Base-by-base conservation (phyloP, 495 filamentous ascomycete species). In the Xeromyces bisporus region DNA sequence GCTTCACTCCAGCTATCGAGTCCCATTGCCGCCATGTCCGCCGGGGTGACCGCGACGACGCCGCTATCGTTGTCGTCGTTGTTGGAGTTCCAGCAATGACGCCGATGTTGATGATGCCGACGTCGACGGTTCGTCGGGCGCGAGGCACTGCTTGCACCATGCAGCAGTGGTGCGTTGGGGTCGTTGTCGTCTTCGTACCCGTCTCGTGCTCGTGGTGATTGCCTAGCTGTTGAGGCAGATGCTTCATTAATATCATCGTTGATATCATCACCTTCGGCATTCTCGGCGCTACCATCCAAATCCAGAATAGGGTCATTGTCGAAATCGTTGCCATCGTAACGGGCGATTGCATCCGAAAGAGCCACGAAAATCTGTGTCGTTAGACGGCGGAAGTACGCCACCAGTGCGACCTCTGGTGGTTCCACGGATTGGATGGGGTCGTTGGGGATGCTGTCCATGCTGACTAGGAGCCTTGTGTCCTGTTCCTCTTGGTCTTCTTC, bases 301-400 rank as follows among this genome's bases (percentile, higher is more conserved):
- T 28, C 33, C 4, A 26, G 10, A 8, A 28, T n/a, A 10, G 32
- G 28, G 15, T 66, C 60, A 3, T 73, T 68, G 31, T 67, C 65
- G 0, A 46, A 55, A 29, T 58, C 64, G 15, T 77, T 73, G 12
- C 80, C 62, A 8, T 83, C 66, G 28, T 80, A 47, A 7, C 55
- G 53, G 2, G 51, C 50, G 32, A 64, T 47, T 9, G 53, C 55
- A 9, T 58, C 74, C 0, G 75, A 69, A 8, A 94, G 48, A 2
- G 70, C 73, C 1, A 64, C 60, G 26, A 97, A 53, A 18, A 91
- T 63, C 29, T 72, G 60, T 0, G 70, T 67, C 1, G 87, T 94
- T 17, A 89, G 53, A 3, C 83, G 71, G 48, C 92, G 89, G 59
- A 97, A 97, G 50, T 89, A 94, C 0, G 80, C 79, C 26, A 94